A percentile compares a stretch with the other conserved stretches of the same genome.
Conservation (phyloP, 2,329 filamentous ascomycete species). For the Aureobasidium melanogenum region DNA sequence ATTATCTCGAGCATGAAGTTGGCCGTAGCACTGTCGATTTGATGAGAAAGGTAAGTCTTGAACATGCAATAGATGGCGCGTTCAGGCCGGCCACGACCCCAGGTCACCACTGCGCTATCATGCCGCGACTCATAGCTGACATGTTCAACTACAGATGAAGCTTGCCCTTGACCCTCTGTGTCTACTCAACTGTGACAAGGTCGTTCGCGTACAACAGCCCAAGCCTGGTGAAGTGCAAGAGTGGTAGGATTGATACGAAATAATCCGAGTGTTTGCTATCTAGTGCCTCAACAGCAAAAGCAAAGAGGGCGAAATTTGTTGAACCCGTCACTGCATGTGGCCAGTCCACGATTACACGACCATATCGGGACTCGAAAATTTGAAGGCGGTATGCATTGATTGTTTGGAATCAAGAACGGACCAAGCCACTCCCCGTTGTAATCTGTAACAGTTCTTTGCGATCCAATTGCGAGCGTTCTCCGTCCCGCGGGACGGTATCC, state of each 20-base stretch:
- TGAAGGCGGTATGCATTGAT: constrained; percentile 3
- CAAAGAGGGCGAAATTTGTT: not conserved
- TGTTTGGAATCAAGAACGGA: not conserved
- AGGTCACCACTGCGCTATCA: not conserved
- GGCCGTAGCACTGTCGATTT: constrained; percentile 66
- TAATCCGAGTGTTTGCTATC: not conserved
- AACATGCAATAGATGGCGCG: not conserved
- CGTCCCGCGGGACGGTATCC: not conserved
- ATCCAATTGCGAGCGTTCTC: constrained; percentile 5
- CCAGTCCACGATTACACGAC: not conserved
- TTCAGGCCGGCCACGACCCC: not conserved
- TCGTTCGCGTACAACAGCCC: constrained; percentile 47
- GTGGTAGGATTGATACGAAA: constrained; percentile 22
- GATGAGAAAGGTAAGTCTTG: constrained; percentile 62
- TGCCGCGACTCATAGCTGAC: not conserved
- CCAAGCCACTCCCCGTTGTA: not conserved
- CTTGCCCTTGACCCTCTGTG: constrained; percentile 68
- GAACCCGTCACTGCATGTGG: not conserved
- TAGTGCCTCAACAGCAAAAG: constrained; percentile 5
- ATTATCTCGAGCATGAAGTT: constrained; percentile 72
- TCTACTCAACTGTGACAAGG: constrained; percentile 56
- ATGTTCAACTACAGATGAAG: constrained; percentile 54
- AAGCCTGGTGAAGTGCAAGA: constrained; percentile 38
- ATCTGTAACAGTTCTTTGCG: constrained; percentile 5
- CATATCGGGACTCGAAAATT: not conserved